These are phyloP conservation scores for Ophiocordyceps camponoti-leonardi DNA, from an alignment of 2,329 filamentous ascomycete species.

Conservation along the genomic window DNA sequence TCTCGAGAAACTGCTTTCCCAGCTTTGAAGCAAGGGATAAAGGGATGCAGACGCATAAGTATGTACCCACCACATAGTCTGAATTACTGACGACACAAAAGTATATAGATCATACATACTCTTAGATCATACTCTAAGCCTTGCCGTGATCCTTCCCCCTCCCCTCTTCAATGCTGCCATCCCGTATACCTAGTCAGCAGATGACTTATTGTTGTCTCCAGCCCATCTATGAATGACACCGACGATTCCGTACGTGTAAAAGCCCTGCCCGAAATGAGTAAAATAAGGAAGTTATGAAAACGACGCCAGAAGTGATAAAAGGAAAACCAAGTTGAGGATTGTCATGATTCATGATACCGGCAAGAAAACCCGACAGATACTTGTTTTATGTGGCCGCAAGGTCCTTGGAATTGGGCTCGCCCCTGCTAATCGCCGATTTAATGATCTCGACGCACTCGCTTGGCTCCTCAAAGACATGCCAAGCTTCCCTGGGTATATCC, in stretches of 20 bases:
- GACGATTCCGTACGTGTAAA: background rate
- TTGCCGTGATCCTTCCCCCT: background rate
- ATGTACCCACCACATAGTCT: background rate
- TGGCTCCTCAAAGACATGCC: conserved; percentile 72
- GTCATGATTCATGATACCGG: background rate
- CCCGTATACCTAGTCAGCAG: background rate
- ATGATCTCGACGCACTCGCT: conserved; percentile 35
- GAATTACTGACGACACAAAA: background rate
- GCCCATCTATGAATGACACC: background rate
- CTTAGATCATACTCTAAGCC: no score
- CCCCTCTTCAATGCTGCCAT: background rate
- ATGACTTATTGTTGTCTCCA: background rate
- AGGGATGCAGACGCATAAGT: background rate
- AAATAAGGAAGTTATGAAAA: no score
- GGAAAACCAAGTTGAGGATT: background rate
- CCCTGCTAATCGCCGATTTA: conserved; percentile 6
- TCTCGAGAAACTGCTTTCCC: conserved; percentile 27
- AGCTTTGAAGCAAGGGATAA: conserved; percentile 23
- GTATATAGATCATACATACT: no score
- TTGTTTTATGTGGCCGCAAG: background rate
- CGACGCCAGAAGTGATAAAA: no score
- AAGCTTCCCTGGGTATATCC: conserved; percentile 49
- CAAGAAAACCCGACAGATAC: background rate
- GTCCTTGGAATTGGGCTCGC: background rate
- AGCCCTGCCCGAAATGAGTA: background rate